Base-by-base conservation (phyloP, 805 yeast species). In the Jamesozyma gamospora region DNA sequence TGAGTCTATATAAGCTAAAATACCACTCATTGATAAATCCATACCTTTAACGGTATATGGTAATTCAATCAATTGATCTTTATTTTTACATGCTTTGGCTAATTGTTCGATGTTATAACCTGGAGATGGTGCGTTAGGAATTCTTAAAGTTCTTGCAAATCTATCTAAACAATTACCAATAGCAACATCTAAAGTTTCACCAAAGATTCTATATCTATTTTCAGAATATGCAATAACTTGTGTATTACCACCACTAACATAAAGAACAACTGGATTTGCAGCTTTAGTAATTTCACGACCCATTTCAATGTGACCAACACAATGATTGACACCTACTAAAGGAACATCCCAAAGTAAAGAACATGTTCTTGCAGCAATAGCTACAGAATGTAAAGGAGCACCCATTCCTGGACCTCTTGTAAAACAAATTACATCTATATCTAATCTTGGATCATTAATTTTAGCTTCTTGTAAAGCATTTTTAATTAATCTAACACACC, bases 391-490 rank as follows among this genome's bases (percentile, higher is more conserved):
- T 39, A 92, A 65, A 0, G 99, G 99, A 1, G 97, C 97, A 2
- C 99, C 99, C 97, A 92, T 92, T 1, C 99, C 99, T 0, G 98
- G 99, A 4, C 98, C 98, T 62, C 83, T 94, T 1, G 98, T 92
- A 59, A 92, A 92, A 59, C 95, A 86, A 36, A 92, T 82, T 36
- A 83, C 79, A 60, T 82, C 88, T 5, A 81, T 53, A 34, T 82
- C 82, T 5, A 71, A 66, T 1, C 47, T 28, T 2, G 60, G 59
- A 11, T 65, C 63, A 1, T 51, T 48, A 5, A 85, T 52, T 0
- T 63, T 59, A 1, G 94, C 80, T 32, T 79, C 88, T 2, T 58
- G 57, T 32, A 92, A 53, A 0, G 97, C 82, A 25, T 53, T 53
- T 50, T 76, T 77, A 29, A 86, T 75, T 17, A 88, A 62, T 41